Conservation (phyloP, 257 asterid genomes). For the Solanum sitiens region DNA sequence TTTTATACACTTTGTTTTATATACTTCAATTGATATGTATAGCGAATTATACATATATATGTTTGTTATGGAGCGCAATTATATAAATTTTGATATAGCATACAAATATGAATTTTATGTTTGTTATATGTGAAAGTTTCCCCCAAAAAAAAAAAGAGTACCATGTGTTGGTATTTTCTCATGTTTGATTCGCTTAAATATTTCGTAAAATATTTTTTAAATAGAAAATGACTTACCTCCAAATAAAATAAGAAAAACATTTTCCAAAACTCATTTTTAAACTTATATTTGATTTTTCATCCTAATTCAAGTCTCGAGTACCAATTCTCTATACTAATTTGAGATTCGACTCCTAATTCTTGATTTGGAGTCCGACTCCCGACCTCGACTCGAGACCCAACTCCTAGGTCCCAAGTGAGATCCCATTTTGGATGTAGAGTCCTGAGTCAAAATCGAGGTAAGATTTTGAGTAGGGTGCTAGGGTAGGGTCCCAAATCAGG, state of each 20-base stretch:
- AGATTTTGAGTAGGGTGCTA: not conserved
- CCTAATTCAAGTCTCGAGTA: not conserved
- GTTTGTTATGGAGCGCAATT: no score
- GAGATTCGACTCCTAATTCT: not conserved
- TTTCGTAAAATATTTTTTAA: no score
- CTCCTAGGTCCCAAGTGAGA: not conserved
- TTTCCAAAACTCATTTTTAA: not conserved
- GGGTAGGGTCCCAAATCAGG: not conserved
- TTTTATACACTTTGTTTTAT: no score
- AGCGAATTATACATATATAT: no score
- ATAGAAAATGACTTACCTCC: not conserved
- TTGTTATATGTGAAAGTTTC: no score
- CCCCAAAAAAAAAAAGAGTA: no score
- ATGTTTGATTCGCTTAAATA: no score
- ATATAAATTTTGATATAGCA: no score
- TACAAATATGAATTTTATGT: no score
- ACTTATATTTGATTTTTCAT: not conserved
- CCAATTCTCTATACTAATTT: not conserved
- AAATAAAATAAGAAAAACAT: not conserved
- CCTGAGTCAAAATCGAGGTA: not conserved
- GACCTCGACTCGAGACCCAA: not conserved
- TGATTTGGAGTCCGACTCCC: not conserved
- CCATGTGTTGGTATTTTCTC: no score
- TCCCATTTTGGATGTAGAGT: not conserved
- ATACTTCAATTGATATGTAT: no score